Percentiles rank a stretch among this genome's conserved stretches.
Conservation (phyloP, 805 yeast genomes). For the Kodamaea laetipori region DNA sequence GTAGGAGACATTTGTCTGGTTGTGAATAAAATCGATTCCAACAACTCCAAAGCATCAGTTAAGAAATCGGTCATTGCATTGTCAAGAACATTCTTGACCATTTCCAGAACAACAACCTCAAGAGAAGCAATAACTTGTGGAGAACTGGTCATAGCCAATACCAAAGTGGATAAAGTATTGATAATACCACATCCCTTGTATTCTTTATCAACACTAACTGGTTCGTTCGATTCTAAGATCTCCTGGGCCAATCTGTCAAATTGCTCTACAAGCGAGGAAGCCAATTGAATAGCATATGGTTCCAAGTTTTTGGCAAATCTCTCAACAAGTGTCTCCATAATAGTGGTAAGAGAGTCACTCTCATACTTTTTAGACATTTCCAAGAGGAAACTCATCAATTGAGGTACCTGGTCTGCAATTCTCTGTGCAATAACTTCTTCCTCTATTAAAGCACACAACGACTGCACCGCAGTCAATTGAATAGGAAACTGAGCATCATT, state of each 20-base stretch:
- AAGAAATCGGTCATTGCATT: slow-evolving; percentile 43
- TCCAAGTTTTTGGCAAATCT: slow-evolving; percentile 45
- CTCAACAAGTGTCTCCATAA: slow-evolving; percentile 49
- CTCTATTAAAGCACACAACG: slow-evolving; percentile 48
- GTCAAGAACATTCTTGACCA: slow-evolving; percentile 37
- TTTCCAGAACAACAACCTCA: slow-evolving; percentile 36
- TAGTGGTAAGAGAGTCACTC: slow-evolving; percentile 45
- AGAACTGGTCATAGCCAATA: slow-evolving; percentile 44
- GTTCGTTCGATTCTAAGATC: slow-evolving; percentile 30
- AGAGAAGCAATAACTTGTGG: slow-evolving; percentile 39
- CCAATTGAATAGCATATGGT: slow-evolving; percentile 71
- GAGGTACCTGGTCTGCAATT: slow-evolving; percentile 46
- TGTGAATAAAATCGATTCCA: slow-evolving; percentile 58
- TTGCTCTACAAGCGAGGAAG: slow-evolving; percentile 66
- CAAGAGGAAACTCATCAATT: slow-evolving; percentile 45
- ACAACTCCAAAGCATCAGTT: slow-evolving; percentile 42
- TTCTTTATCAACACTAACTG: slow-evolving; percentile 39
- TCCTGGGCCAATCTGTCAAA: slow-evolving; percentile 72
- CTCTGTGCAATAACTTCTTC: slow-evolving; percentile 48
- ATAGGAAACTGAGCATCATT: slow-evolving; percentile 49
- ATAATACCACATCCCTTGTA: slow-evolving; percentile 47
- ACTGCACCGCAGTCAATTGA: slow-evolving; percentile 54
- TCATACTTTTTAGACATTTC: slow-evolving; percentile 48
- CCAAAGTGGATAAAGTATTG: slow-evolving; percentile 44
- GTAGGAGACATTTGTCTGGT: slow-evolving; percentile 52